Percentiles rank a stretch among this genome's conserved stretches.
Evolutionary conservation across 495 filamentous ascomycete genomes (phyloP).

Genomic region (Corynascus novoguineensis): DNA sequence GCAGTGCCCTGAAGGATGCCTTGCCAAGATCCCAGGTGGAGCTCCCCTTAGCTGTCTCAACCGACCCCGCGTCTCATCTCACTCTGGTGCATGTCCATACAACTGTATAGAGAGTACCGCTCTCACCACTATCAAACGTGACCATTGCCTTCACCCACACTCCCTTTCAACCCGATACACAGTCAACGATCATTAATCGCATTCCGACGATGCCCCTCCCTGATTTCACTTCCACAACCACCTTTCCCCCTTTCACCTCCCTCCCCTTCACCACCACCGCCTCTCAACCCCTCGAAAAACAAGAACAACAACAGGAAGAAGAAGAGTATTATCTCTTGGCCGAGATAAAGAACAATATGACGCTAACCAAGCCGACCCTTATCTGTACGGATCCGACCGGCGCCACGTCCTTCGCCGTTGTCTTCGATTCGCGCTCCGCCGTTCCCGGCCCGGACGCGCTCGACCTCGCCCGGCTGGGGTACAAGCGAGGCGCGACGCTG

Average conservation of each 20-base stretch:
- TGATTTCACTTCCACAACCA: slow-evolving; percentile 25
- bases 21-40: background rate
- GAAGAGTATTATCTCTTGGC: slow-evolving; percentile 36
- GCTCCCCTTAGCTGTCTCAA: background rate
- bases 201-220: slow-evolving; percentile 26
- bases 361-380: slow-evolving; percentile 44
- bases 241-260: slow-evolving; percentile 29
- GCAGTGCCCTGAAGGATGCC: background rate
- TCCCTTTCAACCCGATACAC: background rate
- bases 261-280: slow-evolving; percentile 13
- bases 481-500: slow-evolving; percentile 31
- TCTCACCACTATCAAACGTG: too few species aligned
- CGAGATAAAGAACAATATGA: slow-evolving; percentile 44
- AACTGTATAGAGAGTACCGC: too few species aligned
- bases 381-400: slow-evolving; percentile 31
- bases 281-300: slow-evolving; percentile 18
- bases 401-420: slow-evolving; percentile 36
- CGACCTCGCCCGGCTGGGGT: slow-evolving; percentile 24
- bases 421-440: slow-evolving; percentile 31
- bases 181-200: background rate
- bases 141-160: background rate
- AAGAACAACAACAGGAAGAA: too few species aligned
- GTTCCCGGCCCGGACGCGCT: slow-evolving; percentile 21
- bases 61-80: background rate
- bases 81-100: too few species aligned